Evolutionary conservation across 139 green algal genomes (phyloP).

Genomic region (Chlorella sp.): DNA sequence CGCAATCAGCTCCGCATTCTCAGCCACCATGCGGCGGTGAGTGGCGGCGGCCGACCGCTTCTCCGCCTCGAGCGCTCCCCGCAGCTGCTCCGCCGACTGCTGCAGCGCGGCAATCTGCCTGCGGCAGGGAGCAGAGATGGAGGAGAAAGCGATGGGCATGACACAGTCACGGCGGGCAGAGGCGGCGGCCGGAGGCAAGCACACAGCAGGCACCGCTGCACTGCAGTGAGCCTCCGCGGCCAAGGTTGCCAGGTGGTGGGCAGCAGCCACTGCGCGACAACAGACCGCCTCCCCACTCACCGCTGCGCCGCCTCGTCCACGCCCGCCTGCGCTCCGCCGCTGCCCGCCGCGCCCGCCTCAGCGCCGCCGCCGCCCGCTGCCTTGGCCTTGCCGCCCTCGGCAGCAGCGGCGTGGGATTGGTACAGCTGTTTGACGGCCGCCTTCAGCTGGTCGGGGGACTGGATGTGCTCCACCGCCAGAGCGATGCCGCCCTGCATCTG

Average conservation of each 20-base stretch:
- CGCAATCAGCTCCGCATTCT: slow-evolving; percentile 89
- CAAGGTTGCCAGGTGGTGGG: not conserved
- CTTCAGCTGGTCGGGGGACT: slow-evolving; percentile 87
- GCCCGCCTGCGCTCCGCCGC: slow-evolving; percentile 60
- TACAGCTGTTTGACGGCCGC: slow-evolving; percentile 86
- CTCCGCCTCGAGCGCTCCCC: slow-evolving; percentile 85
- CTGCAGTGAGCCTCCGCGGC: too few species aligned
- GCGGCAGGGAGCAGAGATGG: not conserved
- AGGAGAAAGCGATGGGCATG: too few species aligned
- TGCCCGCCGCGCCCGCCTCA: slow-evolving; percentile 36
- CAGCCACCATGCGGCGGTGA: slow-evolving; percentile 61
- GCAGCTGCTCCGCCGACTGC: slow-evolving; percentile 78
- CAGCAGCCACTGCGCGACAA: not conserved
- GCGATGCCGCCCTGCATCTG: slow-evolving; percentile 42
- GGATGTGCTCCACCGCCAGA: slow-evolving; percentile 62
- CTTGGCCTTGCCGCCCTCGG: not conserved
- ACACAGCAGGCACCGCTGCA: too few species aligned
- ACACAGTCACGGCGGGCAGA: too few species aligned
- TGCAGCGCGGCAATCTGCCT: slow-evolving; percentile 85
- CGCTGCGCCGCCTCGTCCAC: not conserved
- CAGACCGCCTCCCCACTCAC: not conserved
- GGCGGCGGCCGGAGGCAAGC: too few species aligned
- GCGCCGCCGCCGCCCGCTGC: not conserved
- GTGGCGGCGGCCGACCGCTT: not conserved
- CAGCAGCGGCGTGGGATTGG: slow-evolving; percentile 72